Evolutionary conservation across 441 rosid genomes (phyloP).

Genomic region (Populus hybrid): DNA sequence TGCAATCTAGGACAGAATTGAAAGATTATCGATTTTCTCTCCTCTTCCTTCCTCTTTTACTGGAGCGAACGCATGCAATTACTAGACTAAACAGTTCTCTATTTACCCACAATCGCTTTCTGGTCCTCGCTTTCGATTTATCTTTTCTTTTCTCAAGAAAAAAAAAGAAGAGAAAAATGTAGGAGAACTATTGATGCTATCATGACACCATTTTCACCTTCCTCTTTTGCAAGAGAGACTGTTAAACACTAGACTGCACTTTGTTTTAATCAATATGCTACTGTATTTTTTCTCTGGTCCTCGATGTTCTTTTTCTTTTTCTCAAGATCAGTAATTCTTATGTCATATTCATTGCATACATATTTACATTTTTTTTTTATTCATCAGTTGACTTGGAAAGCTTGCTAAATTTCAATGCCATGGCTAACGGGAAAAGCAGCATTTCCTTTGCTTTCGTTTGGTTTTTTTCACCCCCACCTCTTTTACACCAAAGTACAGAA

Average conservation of each 20-base stretch:
- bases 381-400: not conserved
- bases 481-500: conserved; percentile 6
- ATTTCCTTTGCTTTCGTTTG: not conserved
- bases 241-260: not conserved
- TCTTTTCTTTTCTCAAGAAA: not conserved
- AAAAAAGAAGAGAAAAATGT: too few relatives aligned
- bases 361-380: not conserved
- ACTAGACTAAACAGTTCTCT: not conserved
- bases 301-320: not conserved
- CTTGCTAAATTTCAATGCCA: not conserved
- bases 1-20: not conserved
- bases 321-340: not conserved
- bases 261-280: not conserved
- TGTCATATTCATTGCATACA: not conserved
- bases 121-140: not conserved
- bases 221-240: not conserved
- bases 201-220: not conserved
- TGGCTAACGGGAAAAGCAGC: not conserved
- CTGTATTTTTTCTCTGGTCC: not conserved
- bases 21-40: not conserved
- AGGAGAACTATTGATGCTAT: not conserved
- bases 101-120: not conserved
- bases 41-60: not conserved
- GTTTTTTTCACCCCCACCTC: not conserved
- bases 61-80: not conserved